Evolutionary conservation across 768 basidiomycete species (phyloP).

Genomic region (Podaxis pistillaris): DNA sequence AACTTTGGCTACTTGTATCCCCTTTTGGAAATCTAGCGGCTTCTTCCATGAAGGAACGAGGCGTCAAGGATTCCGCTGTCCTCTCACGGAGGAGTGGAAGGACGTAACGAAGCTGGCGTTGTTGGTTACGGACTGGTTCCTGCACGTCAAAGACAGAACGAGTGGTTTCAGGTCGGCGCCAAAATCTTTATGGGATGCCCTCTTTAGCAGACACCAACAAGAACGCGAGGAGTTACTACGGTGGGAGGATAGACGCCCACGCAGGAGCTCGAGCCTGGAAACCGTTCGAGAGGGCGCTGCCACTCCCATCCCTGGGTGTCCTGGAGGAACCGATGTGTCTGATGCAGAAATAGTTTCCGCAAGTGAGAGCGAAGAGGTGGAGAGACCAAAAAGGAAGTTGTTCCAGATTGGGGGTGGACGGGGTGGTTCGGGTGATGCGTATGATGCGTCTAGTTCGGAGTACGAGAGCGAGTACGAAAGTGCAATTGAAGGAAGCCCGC

Average conservation of each 20-base stretch:
- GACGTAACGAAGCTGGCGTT: slow-evolving; percentile 61
- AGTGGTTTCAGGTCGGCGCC: slow-evolving; percentile 29
- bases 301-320: neutral
- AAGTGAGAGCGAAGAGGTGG: neutral
- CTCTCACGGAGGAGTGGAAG: slow-evolving; percentile 46
- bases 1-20: slow-evolving; percentile 3
- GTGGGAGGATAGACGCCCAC: slow-evolving; percentile 42
- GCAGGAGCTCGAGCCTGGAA: slow-evolving; percentile 21
- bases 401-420: slow-evolving; percentile 3
- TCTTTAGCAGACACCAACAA: slow-evolving; percentile 53
- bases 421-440: neutral
- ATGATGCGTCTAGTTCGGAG: slow-evolving; percentile 11
- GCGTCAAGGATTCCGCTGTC: slow-evolving; percentile 50
- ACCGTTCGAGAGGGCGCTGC: slow-evolving; percentile 10
- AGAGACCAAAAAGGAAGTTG: slow-evolving; percentile 3
- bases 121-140: slow-evolving; percentile 59
- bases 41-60: slow-evolving; percentile 66
- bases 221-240: slow-evolving; percentile 55
- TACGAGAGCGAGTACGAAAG: slow-evolving; percentile 10
- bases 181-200: slow-evolving; percentile 58
- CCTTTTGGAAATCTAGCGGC: slow-evolving; percentile 34
- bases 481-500: slow-evolving; percentile 7
- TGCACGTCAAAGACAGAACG: slow-evolving; percentile 25
- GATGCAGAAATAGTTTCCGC: neutral
- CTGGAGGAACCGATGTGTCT: neutral